Percentiles rank a stretch among this genome's conserved stretches.
Conservation (phyloP, 208 protist genomes). For the Crithidia brevicula region DNA sequence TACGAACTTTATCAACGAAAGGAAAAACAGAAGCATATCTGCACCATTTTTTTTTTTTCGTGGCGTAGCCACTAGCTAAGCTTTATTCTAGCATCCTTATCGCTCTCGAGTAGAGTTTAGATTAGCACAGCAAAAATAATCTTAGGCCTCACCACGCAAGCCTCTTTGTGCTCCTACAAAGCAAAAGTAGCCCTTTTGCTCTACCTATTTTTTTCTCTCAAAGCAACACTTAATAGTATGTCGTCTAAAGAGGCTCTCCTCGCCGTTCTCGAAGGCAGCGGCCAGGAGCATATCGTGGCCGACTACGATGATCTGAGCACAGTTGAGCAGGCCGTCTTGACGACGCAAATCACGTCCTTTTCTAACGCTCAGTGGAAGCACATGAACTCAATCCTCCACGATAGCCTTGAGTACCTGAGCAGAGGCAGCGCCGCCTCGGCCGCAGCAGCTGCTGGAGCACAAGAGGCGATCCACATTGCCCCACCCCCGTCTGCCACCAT, state of each 20-base stretch:
- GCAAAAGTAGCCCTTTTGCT: too few relatives aligned
- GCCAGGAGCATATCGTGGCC: constrained; percentile 55
- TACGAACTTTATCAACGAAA: too few relatives aligned
- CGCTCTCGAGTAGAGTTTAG: too few relatives aligned
- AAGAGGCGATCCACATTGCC: constrained; percentile 5
- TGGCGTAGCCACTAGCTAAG: too few relatives aligned
- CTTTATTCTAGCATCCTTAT: too few relatives aligned
- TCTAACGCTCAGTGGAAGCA: constrained; percentile 42
- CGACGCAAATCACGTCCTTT: constrained; percentile 32
- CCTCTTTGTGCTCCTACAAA: too few relatives aligned
- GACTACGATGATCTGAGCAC: constrained; percentile 37
- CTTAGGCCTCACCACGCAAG: too few relatives aligned
- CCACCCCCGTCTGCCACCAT: constrained; percentile 38
- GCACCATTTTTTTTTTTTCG: too few relatives aligned
- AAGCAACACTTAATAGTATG: constrained; percentile 3
- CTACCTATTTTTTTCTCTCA: too few relatives aligned
- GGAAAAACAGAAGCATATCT: too few relatives aligned
- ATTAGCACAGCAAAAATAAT: too few relatives aligned
- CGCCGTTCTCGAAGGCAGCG: constrained; percentile 30
- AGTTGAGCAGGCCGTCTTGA: constrained; percentile 27
- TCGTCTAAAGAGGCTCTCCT: constrained; percentile 30
- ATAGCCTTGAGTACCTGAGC: constrained; percentile 35
- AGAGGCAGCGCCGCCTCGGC: neutral
- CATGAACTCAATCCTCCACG: constrained; percentile 45
- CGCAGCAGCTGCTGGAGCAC: neutral